These are phyloP conservation scores for Podaxis carcinomalis DNA, from an alignment of 768 basidiomycete species.

Conservation along the genomic window DNA sequence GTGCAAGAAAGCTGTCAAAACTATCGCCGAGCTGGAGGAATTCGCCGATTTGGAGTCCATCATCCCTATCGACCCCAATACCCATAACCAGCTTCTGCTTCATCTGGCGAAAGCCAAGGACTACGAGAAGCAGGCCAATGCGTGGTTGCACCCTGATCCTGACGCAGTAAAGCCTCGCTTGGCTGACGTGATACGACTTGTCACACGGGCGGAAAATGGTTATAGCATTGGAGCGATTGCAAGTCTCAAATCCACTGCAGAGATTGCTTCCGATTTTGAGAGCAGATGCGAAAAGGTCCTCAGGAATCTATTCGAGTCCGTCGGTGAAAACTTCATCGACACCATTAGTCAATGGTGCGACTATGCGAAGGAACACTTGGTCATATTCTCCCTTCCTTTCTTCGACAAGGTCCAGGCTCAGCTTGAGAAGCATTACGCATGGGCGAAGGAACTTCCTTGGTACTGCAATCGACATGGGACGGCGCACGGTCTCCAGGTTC, in stretches of 20 bases:
- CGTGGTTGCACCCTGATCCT: slow-evolving; percentile 60
- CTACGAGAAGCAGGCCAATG: slow-evolving; percentile 72
- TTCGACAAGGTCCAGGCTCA: slow-evolving; percentile 73
- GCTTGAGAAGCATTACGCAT: slow-evolving; percentile 60
- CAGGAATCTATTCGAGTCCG: slow-evolving; percentile 53
- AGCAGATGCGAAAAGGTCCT: slow-evolving; percentile 70
- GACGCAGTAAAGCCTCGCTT: slow-evolving; percentile 56
- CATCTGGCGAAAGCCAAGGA: slow-evolving; percentile 70
- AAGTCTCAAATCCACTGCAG: slow-evolving; percentile 64
- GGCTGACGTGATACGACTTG: slow-evolving; percentile 65
- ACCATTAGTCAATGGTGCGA: slow-evolving; percentile 70
- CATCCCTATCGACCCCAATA: slow-evolving; percentile 65
- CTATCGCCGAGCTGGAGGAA: slow-evolving; percentile 72
- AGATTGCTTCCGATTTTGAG: slow-evolving; percentile 78
- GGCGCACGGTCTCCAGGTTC: slow-evolving; percentile 58
- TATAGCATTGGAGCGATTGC: slow-evolving; percentile 64
- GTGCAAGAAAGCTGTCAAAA: slow-evolving; percentile 66
- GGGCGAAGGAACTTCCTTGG: slow-evolving; percentile 78
- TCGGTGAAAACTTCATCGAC: slow-evolving; percentile 63
- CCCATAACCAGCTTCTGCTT: slow-evolving; percentile 62
- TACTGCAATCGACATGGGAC: slow-evolving; percentile 64
- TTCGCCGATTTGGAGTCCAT: slow-evolving; percentile 61
- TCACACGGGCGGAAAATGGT: slow-evolving; percentile 70
- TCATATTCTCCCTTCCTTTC: slow-evolving; percentile 66
- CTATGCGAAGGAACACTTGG: slow-evolving; percentile 68